Conservation (phyloP, 805 yeast genomes). For the Brettanomyces naardenensis region DNA sequence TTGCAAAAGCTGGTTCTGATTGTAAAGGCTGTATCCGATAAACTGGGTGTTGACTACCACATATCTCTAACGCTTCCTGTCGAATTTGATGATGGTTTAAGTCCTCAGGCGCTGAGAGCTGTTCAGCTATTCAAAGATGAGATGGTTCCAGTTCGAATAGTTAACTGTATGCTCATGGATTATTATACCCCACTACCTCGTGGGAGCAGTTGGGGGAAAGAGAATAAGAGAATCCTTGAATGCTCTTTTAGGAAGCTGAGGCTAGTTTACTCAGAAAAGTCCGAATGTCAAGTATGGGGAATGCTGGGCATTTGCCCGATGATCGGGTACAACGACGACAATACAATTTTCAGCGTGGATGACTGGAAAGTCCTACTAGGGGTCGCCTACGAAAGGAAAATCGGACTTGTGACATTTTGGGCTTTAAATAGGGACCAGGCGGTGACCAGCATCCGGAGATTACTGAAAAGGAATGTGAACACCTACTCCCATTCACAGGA, state of each 20-base stretch:
- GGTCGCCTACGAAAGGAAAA: conserved; percentile 10
- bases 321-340: conserved; percentile 28
- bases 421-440: conserved; percentile 26
- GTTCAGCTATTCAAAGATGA: conserved; percentile 9
- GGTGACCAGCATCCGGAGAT: conserved; percentile 2
- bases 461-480: conserved; percentile 12
- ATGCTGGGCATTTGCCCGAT: conserved; percentile 26
- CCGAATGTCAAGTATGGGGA: conserved; percentile 13
- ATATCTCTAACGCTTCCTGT: conserved; percentile 24
- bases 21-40: background rate
- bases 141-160: conserved; percentile 8
- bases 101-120: conserved; percentile 9
- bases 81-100: conserved; percentile 20
- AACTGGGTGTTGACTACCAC: conserved; percentile 4
- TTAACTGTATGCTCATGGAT: conserved; percentile 27
- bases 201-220: conserved; percentile 20
- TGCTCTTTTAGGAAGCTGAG: conserved; percentile 11
- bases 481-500: conserved; percentile 17
- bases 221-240: conserved; percentile 19
- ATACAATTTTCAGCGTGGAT: conserved; percentile 12
- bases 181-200: conserved; percentile 20
- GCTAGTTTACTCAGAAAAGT: conserved; percentile 3
- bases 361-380: conserved; percentile 19
- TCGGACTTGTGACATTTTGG: conserved; percentile 25
- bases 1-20: conserved; percentile 6